Percentiles rank a stretch among this genome's conserved stretches.
These are phyloP conservation scores for Sordariomycetes sp. DNA, from an alignment of 2,329 filamentous ascomycete genomes.

Conservation along the genomic window DNA sequence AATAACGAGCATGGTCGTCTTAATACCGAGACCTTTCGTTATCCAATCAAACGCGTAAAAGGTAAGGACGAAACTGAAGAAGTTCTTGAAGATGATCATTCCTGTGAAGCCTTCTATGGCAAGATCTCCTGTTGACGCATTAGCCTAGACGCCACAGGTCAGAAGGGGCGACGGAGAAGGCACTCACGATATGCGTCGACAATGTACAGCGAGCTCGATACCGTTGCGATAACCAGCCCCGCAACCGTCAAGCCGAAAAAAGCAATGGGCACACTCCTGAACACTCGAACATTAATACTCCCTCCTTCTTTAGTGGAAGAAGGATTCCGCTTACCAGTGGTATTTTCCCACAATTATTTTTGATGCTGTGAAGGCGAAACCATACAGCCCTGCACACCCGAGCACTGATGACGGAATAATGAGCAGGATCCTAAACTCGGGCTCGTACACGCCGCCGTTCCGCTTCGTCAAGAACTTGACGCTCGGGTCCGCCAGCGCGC, in stretches of 20 bases:
- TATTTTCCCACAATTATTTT: slow-evolving; percentile 46
- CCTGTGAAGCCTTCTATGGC: slow-evolving; percentile 83
- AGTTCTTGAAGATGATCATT: slow-evolving; percentile 87
- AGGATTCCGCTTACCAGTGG: too few relatives aligned
- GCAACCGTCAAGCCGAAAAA: slow-evolving; percentile 80
- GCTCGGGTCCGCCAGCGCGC: slow-evolving; percentile 61
- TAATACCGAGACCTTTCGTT: slow-evolving; percentile 45
- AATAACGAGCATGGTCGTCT: slow-evolving; percentile 55
- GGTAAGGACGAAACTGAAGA: slow-evolving; percentile 80
- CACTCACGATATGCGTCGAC: slow-evolving; percentile 80
- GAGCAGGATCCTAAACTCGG: slow-evolving; percentile 78
- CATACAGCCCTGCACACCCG: slow-evolving; percentile 69
- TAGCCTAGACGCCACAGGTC: slow-evolving; percentile 17
- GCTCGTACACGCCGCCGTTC: slow-evolving; percentile 80
- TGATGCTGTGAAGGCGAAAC: slow-evolving; percentile 66
- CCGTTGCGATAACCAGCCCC: slow-evolving; percentile 86
- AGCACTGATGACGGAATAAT: slow-evolving; percentile 74
- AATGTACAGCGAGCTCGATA: slow-evolving; percentile 77
- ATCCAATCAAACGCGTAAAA: slow-evolving; percentile 83
- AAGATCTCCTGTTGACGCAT: slow-evolving; percentile 44
- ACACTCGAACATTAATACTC: too few relatives aligned
- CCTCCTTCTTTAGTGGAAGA: too few relatives aligned
- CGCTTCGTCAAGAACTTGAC: slow-evolving; percentile 58
- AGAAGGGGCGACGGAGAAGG: slow-evolving; percentile 6
- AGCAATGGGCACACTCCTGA: slow-evolving; percentile 59